Conservation (phyloP, 2,329 filamentous ascomycete genomes). For the Aspergillus brunneoviolaceus region DNA sequence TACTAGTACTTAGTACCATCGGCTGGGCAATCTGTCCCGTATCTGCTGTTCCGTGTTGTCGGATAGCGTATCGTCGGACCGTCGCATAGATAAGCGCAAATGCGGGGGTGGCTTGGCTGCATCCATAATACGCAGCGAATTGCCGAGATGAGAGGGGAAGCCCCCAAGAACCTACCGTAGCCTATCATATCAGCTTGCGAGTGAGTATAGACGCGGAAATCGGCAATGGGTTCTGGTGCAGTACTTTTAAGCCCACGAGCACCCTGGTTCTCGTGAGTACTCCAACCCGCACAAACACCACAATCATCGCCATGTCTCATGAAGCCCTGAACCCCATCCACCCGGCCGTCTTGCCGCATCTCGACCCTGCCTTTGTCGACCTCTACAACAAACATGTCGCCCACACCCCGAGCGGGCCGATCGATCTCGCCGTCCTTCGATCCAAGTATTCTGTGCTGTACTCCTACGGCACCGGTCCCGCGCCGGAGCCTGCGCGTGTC, state of each 20-base stretch:
- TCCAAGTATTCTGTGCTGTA: conserved; percentile 48
- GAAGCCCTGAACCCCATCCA: conserved; percentile 52
- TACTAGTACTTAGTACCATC: too few species aligned
- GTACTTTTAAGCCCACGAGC: too few species aligned
- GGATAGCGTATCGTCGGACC: conserved; percentile 9
- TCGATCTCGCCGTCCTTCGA: conserved; percentile 42
- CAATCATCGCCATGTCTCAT: conserved; percentile 23
- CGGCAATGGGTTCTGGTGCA: too few species aligned
- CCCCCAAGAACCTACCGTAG: too few species aligned
- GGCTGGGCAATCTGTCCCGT: too few species aligned
- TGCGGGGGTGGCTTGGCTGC: conserved; percentile 17
- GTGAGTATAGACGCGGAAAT: background rate
- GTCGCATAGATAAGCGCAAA: conserved; percentile 28
- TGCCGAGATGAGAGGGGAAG: too few species aligned
- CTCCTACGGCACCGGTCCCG: conserved; percentile 47
- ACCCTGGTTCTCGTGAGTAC: too few species aligned
- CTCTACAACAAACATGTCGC: conserved; percentile 51
- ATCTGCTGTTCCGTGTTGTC: background rate
- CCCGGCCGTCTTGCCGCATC: conserved; percentile 46
- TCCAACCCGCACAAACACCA: background rate
- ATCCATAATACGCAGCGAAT: too few species aligned
- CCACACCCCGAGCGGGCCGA: conserved; percentile 41
- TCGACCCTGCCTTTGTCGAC: conserved; percentile 50
- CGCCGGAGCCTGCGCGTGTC: conserved; percentile 41
- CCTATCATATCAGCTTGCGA: background rate